phyloP scores from a whole-genome alignment of 345 rosid species.

The Limnanthes douglasii region DNA sequence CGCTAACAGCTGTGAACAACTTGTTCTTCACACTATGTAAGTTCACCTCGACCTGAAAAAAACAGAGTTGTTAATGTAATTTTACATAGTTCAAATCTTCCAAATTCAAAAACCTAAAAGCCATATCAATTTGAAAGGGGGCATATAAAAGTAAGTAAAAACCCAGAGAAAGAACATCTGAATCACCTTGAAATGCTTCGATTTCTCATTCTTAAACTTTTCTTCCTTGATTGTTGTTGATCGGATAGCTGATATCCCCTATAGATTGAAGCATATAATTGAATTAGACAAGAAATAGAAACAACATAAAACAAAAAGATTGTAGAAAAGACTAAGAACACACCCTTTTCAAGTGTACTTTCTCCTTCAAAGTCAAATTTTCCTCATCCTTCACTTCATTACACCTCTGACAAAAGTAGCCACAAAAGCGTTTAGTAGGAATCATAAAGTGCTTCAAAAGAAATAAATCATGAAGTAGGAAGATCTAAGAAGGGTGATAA shows the following conservation, averaged over 20 bases:
- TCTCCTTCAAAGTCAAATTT: slow-evolving; percentile 32
- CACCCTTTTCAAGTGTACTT: slow-evolving; percentile 29
- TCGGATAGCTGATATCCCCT: slow-evolving; percentile 18
- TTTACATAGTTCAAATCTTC: neutral
- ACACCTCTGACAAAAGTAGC: slow-evolving; percentile 28
- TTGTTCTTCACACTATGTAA: too few relatives aligned
- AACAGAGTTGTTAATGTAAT: too few relatives aligned
- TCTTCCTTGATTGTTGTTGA: slow-evolving; percentile 29
- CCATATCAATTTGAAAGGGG: neutral
- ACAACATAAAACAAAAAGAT: neutral
- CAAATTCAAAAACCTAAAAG: neutral
- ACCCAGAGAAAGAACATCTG: too few relatives aligned
- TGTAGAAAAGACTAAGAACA: neutral
- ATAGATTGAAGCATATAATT: slow-evolving; percentile 21
- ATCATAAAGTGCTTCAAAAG: neutral
- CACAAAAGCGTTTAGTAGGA: neutral
- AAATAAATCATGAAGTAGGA: too few relatives aligned
- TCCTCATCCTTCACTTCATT: slow-evolving; percentile 49
- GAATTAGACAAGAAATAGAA: neutral
- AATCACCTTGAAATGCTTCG: slow-evolving; percentile 45
- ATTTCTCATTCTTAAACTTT: slow-evolving; percentile 25
- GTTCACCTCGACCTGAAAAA: slow-evolving; percentile 36
- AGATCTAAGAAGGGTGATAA: too few relatives aligned
- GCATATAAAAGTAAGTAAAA: too few relatives aligned
- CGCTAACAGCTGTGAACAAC: too few relatives aligned